These are phyloP conservation scores for Russula abietina DNA, from an alignment of 768 basidiomycete genomes.

Conservation along the genomic window DNA sequence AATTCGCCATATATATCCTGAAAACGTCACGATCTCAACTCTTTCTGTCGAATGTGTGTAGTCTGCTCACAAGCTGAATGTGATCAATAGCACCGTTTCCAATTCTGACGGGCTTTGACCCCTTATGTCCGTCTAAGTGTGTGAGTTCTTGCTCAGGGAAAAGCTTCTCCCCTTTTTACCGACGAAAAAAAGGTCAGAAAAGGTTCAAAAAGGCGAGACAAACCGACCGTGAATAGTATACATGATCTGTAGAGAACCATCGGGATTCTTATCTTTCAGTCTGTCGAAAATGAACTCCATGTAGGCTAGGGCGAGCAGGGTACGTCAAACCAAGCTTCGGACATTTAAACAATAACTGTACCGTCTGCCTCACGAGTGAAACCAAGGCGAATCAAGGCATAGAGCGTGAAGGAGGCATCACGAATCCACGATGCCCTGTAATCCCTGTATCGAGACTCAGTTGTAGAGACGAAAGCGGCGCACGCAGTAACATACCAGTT, in stretches of 20 bases:
- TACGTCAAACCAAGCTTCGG: conserved; percentile 6
- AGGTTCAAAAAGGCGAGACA: not conserved
- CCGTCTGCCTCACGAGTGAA: conserved; percentile 91
- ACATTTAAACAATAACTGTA: conserved; percentile 31
- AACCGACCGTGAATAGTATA: conserved; percentile 81
- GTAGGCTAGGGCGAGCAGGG: conserved; percentile 47
- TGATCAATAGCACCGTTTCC: conserved; percentile 97
- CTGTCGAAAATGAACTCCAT: conserved; percentile 89
- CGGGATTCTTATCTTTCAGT: conserved; percentile 74
- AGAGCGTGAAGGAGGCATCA: conserved; percentile 94
- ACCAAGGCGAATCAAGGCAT: conserved; percentile 88
- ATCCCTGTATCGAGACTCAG: conserved; percentile 6
- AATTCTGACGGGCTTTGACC: conserved; percentile 78
- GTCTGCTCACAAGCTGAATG: conserved; percentile 62
- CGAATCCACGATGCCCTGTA: conserved; percentile 81
- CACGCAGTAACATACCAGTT: conserved; percentile 57
- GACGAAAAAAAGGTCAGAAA: not conserved
- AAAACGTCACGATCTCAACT: conserved; percentile 6
- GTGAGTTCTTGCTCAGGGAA: conserved; percentile 73
- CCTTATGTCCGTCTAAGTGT: conserved; percentile 87
- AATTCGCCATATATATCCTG: conserved; percentile 97
- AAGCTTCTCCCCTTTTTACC: conserved; percentile 61
- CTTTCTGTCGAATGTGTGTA: not conserved
- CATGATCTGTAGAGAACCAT: conserved; percentile 95
- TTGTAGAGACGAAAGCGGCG: not conserved